Conservation (phyloP, 306 rosid genomes). For the Amphicarpaea edgeworthii region DNA sequence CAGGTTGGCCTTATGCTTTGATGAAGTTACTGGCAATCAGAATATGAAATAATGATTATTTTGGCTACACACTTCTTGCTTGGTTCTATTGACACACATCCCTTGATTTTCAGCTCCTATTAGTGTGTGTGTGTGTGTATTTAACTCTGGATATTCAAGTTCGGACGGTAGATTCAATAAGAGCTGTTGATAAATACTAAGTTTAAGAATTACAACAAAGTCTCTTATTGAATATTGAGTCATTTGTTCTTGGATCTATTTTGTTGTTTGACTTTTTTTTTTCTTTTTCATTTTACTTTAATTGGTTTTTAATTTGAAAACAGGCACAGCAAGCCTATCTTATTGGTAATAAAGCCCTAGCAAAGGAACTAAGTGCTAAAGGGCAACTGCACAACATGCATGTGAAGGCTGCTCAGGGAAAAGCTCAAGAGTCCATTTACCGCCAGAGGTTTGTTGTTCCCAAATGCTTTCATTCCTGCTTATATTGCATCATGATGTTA, state of each 20-base stretch:
- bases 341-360: constrained; percentile 79
- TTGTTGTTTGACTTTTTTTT: constrained; percentile 32
- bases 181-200: constrained; percentile 32
- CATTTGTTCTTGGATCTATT: constrained; percentile 19
- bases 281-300: too few species aligned
- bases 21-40: constrained; percentile 7
- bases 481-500: neutral
- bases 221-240: constrained; percentile 30
- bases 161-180: constrained; percentile 17
- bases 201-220: constrained; percentile 10
- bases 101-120: constrained; percentile 24
- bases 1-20: constrained; percentile 66
- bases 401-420: constrained; percentile 91
- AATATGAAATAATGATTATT: neutral
- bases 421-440: constrained; percentile 88
- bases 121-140: neutral
- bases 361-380: constrained; percentile 81
- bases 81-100: constrained; percentile 3
- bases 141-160: constrained; percentile 2
- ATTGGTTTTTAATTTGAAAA: constrained; percentile 41
- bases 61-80: neutral
- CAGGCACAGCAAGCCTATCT: constrained; percentile 91
- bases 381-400: constrained; percentile 86
- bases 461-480: constrained; percentile 14
- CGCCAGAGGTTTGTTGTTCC: constrained; percentile 79